phyloP scores from a whole-genome alignment of 805 yeast species.

The Komagataella pastoris region DNA sequence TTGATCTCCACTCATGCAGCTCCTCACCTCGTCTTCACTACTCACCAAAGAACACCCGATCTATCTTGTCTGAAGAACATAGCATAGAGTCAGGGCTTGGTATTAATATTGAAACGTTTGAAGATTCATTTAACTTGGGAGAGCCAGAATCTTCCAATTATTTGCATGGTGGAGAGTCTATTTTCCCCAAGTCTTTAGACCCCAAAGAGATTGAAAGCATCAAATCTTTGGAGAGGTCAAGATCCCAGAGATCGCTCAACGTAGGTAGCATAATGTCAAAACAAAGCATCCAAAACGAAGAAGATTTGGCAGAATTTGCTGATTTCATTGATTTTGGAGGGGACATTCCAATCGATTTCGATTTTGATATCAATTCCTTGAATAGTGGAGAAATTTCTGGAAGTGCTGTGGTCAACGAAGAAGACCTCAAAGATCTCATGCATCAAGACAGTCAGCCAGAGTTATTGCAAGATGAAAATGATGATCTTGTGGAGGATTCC shows the following conservation, averaged over 20 bases:
- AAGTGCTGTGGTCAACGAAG: neutral
- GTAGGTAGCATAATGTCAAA: conserved; percentile 16
- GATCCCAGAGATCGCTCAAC: conserved; percentile 41
- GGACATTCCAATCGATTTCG: conserved; percentile 13
- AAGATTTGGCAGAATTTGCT: conserved; percentile 30
- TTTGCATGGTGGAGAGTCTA: conserved; percentile 36
- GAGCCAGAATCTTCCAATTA: conserved; percentile 1
- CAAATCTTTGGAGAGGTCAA: conserved; percentile 54
- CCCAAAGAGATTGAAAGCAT: conserved; percentile 64
- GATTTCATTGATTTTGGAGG: conserved; percentile 29
- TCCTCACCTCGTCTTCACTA: neutral
- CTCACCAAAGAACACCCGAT: neutral
- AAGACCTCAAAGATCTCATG: neutral
- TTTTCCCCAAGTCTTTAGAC: conserved; percentile 61
- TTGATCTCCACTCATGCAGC: neutral
- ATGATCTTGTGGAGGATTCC: conserved; percentile 1
- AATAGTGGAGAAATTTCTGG: neutral
- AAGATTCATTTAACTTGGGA: neutral
- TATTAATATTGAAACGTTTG: conserved; percentile 1
- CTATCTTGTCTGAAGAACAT: neutral
- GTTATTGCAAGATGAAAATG: neutral
- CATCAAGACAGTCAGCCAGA: neutral
- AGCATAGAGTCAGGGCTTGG: neutral
- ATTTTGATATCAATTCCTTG: neutral
- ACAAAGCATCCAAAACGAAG: conserved; percentile 16